These are phyloP conservation scores for Yarrowia hollandica DNA, from an alignment of 805 yeast genomes.

Conservation along the genomic window DNA sequence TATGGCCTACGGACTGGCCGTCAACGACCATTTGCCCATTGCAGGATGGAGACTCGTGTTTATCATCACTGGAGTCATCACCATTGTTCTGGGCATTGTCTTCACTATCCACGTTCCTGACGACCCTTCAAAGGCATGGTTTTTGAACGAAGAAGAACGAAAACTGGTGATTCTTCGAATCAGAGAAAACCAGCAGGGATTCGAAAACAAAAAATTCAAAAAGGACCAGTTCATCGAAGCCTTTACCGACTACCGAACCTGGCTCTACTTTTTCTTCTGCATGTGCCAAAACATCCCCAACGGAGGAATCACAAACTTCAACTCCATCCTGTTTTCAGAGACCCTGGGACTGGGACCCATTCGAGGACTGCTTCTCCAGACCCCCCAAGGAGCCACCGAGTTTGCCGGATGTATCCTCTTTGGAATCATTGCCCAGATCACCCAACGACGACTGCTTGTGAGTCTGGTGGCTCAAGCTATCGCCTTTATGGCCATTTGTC, in stretches of 20 bases:
- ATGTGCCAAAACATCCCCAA: slow-evolving; percentile 49
- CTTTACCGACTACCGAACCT: slow-evolving; percentile 50
- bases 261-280: slow-evolving; percentile 48
- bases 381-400: slow-evolving; percentile 43
- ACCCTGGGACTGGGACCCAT: slow-evolving; percentile 18
- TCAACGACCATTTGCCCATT: slow-evolving; percentile 40
- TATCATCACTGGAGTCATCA: slow-evolving; percentile 57
- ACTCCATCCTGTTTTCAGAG: slow-evolving; percentile 46
- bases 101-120: slow-evolving; percentile 49
- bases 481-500: slow-evolving; percentile 46
- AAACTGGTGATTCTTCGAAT: slow-evolving; percentile 53
- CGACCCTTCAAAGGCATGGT: slow-evolving; percentile 52
- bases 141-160: slow-evolving; percentile 49
- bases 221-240: slow-evolving; percentile 55
- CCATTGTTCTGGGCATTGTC: slow-evolving; percentile 44
- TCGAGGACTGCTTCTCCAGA: slow-evolving; percentile 42
- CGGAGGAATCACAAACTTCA: slow-evolving; percentile 56
- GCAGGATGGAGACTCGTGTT: slow-evolving; percentile 56
- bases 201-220: slow-evolving; percentile 55
- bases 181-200: slow-evolving; percentile 56
- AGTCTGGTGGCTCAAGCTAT: slow-evolving; percentile 55
- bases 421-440: slow-evolving; percentile 32
- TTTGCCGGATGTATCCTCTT: slow-evolving; percentile 32
- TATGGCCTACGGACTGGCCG: slow-evolving; percentile 50
- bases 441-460: slow-evolving; percentile 33